These are phyloP conservation scores for Coniochaeta hoffmannii DNA, from an alignment of 2,329 filamentous ascomycete species.

Conservation along the genomic window DNA sequence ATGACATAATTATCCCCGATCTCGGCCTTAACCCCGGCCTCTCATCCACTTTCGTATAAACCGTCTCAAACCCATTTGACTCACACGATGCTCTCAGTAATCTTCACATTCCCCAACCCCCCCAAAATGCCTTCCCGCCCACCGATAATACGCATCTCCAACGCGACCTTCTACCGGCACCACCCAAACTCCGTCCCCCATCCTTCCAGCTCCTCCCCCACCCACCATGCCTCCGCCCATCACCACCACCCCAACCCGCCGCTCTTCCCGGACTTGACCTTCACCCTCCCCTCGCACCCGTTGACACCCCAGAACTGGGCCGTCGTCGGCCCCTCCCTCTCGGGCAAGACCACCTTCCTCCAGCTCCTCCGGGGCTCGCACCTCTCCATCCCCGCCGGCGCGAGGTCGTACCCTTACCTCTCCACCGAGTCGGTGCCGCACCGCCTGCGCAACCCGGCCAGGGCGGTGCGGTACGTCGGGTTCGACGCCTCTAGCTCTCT, in stretches of 20 bases:
- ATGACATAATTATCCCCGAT: slow-evolving; percentile 7
- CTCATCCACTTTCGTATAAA: neutral
- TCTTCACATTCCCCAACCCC: slow-evolving; percentile 10
- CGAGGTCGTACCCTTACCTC: slow-evolving; percentile 73
- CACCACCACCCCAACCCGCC: slow-evolving; percentile 49
- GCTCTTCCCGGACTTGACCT: slow-evolving; percentile 64
- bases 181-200: slow-evolving; percentile 46
- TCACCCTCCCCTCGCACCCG: slow-evolving; percentile 57
- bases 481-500: slow-evolving; percentile 73
- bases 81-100: neutral
- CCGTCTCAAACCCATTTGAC: neutral
- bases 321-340: slow-evolving; percentile 70
- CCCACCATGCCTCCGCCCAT: slow-evolving; percentile 20
- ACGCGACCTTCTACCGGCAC: slow-evolving; percentile 77
- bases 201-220: slow-evolving; percentile 31
- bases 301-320: slow-evolving; percentile 63
- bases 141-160: slow-evolving; percentile 63
- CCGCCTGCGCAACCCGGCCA: slow-evolving; percentile 49
- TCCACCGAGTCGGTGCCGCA: slow-evolving; percentile 51
- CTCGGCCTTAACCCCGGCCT: slow-evolving; percentile 3
- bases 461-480: slow-evolving; percentile 81
- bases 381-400: slow-evolving; percentile 66
- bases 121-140: slow-evolving; percentile 31
- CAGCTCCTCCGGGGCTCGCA: slow-evolving; percentile 70
- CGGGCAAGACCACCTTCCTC: slow-evolving; percentile 76